A percentile compares a stretch with the other conserved stretches of the same genome.
Conservation (phyloP, 257 asterid species). For the Nicotiana paniculata region DNA sequence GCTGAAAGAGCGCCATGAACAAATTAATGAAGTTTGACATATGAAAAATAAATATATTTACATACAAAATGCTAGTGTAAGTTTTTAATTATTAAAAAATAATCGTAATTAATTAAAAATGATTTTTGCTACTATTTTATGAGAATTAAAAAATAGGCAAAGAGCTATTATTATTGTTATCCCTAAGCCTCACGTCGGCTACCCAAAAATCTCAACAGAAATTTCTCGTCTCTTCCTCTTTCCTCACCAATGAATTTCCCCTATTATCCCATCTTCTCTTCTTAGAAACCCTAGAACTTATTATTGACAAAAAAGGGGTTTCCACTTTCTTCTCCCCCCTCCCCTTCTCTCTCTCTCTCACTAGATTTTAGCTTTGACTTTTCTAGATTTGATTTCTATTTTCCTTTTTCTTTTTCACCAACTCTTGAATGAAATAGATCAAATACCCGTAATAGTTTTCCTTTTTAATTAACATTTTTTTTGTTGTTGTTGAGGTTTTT, state of each 20-base stretch:
- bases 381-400: background rate
- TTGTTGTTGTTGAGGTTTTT: background rate
- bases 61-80: no score
- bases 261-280: background rate
- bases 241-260: slow-evolving; percentile 4
- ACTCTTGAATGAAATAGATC: background rate
- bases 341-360: background rate
- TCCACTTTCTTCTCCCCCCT: background rate
- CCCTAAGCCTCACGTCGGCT: background rate
- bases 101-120: no score
- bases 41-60: no score
- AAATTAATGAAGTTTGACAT: no score
- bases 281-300: slow-evolving; percentile 12
- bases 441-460: background rate
- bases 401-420: background rate
- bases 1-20: no score
- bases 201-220: slow-evolving; percentile 1
- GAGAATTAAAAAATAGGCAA: background rate
- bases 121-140: no score
- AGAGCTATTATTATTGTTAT: background rate
- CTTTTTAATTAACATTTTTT: background rate
- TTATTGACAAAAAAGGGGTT: background rate
- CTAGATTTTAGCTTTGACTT: slow-evolving; percentile 15
- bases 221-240: background rate
- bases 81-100: no score